A percentile compares a stretch with the other conserved stretches of the same genome.
These are phyloP conservation scores for Didymella keratinophila DNA, from an alignment of 2,329 filamentous ascomycete genomes.

Conservation along the genomic window DNA sequence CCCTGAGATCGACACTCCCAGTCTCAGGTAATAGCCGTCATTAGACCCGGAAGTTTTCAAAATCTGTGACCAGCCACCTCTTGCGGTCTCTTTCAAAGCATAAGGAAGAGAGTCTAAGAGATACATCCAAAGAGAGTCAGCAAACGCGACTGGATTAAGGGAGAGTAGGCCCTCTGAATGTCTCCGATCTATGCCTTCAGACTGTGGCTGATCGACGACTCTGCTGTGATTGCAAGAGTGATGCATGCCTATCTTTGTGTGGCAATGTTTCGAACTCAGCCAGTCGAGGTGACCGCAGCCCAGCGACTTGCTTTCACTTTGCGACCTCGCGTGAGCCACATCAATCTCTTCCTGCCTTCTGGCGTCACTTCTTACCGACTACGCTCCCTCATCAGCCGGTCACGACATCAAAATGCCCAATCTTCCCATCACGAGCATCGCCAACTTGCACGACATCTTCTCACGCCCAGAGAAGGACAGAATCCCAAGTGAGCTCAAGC, in stretches of 20 bases:
- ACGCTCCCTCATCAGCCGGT: not conserved
- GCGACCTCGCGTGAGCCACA: not conserved
- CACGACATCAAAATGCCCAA: not conserved
- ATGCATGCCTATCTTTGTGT: too few species aligned
- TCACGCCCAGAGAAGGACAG: constrained; percentile 23
- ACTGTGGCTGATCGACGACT: not conserved
- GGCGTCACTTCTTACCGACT: not conserved
- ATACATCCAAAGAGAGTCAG: too few species aligned
- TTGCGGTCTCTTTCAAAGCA: too few species aligned
- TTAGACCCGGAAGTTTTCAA: too few species aligned
- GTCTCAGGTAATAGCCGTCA: too few species aligned
- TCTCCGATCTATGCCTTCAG: too few species aligned
- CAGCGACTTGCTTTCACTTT: not conserved
- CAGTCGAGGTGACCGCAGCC: not conserved
- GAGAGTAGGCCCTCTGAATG: too few species aligned
- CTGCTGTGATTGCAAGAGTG: too few species aligned
- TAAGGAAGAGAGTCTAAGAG: too few species aligned
- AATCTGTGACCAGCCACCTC: too few species aligned
- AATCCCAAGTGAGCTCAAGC: constrained; percentile 28
- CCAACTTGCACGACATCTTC: constrained; percentile 29
- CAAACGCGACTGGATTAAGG: too few species aligned
- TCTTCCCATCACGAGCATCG: constrained; percentile 2
- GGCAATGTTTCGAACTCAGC: not conserved
- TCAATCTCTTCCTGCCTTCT: not conserved
- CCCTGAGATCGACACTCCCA: too few species aligned